Conservation (phyloP, 2,329 filamentous ascomycete genomes). For the Aureobasidium sp. region DNA sequence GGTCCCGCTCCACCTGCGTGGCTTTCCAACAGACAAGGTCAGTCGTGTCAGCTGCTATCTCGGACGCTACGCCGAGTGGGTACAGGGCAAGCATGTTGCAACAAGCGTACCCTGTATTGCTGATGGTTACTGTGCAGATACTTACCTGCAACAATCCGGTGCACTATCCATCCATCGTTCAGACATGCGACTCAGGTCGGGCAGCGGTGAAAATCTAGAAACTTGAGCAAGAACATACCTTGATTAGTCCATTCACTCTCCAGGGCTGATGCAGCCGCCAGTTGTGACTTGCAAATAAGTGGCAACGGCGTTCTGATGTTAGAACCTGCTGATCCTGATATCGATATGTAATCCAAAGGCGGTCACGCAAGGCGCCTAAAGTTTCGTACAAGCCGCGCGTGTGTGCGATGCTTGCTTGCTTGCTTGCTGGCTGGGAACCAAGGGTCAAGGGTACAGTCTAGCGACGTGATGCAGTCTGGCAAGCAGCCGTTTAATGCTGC, state of each 20-base stretch:
- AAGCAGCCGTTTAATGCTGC: slow-evolving; percentile 3
- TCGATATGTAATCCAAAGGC: neutral
- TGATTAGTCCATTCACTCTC: neutral
- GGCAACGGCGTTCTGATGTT: slow-evolving; percentile 2
- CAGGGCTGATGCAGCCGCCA: slow-evolving; percentile 1
- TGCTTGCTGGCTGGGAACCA: neutral
- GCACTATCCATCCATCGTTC: neutral
- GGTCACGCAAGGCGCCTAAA: slow-evolving; percentile 7
- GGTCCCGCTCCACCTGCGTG: slow-evolving; percentile 1
- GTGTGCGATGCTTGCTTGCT: neutral
- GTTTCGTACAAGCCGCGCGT: slow-evolving; percentile 1
- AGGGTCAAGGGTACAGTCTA: neutral
- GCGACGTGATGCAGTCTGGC: neutral
- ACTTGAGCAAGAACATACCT: neutral
- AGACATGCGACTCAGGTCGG: slow-evolving; percentile 1
- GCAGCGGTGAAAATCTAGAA: neutral
- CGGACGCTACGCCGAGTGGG: neutral
- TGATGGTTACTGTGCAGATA: slow-evolving; percentile 6
- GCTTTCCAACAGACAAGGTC: slow-evolving; percentile 1
- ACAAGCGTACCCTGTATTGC: slow-evolving; percentile 2
- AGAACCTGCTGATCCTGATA: slow-evolving; percentile 9
- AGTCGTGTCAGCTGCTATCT: slow-evolving; percentile 12
- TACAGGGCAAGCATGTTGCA: slow-evolving; percentile 2
- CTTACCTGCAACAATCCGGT: slow-evolving; percentile 1
- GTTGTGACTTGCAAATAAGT: slow-evolving; percentile 6